Conservation (phyloP, 2,329 filamentous ascomycete genomes). For the Lasiodiplodia sp. region DNA sequence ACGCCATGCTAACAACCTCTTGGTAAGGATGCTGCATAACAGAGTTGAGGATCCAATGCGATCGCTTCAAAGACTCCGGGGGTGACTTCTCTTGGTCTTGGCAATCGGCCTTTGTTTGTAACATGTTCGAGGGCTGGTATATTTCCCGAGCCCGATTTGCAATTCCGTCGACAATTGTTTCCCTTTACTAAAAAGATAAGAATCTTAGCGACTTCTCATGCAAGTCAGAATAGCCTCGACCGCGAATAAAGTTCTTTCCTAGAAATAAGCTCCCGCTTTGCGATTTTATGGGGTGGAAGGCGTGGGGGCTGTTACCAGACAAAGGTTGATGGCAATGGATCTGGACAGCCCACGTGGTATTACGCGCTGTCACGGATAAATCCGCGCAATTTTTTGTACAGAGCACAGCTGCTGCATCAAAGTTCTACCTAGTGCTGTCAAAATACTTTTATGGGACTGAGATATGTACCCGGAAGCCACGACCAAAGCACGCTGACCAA, state of each 20-base stretch:
- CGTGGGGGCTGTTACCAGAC: not conserved
- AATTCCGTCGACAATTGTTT: not conserved
- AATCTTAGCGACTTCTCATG: not conserved
- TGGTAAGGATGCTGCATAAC: not conserved
- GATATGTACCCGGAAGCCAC: not conserved
- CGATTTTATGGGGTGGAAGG: not conserved
- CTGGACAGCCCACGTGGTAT: not conserved
- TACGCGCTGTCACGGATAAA: not conserved
- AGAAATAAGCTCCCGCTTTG: not conserved
- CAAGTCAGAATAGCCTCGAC: not conserved
- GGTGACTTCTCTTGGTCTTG: not conserved
- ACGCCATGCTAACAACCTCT: not conserved
- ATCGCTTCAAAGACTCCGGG: not conserved
- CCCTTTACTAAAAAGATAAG: not conserved
- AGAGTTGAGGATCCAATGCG: not conserved
- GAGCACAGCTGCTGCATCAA: not conserved
- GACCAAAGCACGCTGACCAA: not conserved
- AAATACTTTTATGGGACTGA: not conserved
- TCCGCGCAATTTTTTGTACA: not conserved
- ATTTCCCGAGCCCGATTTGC: not conserved
- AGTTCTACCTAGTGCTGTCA: not conserved
- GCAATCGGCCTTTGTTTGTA: too few species aligned
- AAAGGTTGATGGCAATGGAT: not conserved
- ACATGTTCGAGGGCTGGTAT: not conserved
- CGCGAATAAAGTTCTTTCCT: not conserved